Evolutionary conservation across 2,329 filamentous ascomycete species (phyloP).

Genomic region (Fusarium buxicola): DNA sequence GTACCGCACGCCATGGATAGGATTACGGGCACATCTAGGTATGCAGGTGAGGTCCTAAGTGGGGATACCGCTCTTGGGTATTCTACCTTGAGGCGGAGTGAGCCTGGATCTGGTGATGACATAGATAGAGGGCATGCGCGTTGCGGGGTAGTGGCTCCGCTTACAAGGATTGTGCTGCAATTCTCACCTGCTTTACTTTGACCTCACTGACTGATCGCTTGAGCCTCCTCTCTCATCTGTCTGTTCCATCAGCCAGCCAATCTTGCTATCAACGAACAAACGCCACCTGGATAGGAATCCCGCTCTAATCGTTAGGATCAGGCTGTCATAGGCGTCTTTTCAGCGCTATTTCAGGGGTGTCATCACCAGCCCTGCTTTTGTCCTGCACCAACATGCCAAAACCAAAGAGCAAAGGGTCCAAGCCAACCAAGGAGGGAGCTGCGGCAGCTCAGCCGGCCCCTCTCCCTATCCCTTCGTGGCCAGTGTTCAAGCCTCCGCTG

Average conservation of each 20-base stretch:
- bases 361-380: not conserved
- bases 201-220: not conserved
- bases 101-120: constrained; percentile 9
- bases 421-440: constrained; percentile 36
- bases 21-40: constrained; percentile 28
- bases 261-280: not conserved
- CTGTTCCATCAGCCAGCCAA: not conserved
- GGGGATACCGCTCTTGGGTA: constrained; percentile 17
- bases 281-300: not conserved
- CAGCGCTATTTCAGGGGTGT: not conserved
- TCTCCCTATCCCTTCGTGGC: constrained; percentile 67
- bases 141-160: constrained; percentile 1
- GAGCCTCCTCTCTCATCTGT: not conserved
- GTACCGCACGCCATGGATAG: constrained; percentile 25
- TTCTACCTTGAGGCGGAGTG: constrained; percentile 22
- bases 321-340: not conserved
- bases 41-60: constrained; percentile 18
- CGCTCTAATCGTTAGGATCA: constrained; percentile 8
- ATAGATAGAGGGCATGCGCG: not conserved
- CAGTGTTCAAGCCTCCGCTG: constrained; percentile 74
- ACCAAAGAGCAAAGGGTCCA: constrained; percentile 49
- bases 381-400: constrained; percentile 48
- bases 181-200: constrained; percentile 2
- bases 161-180: constrained; percentile 6
- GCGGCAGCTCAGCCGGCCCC: constrained; percentile 47